Base-by-base conservation (phyloP, 345 rosid species). In the Eucalyptus pauciflora region DNA sequence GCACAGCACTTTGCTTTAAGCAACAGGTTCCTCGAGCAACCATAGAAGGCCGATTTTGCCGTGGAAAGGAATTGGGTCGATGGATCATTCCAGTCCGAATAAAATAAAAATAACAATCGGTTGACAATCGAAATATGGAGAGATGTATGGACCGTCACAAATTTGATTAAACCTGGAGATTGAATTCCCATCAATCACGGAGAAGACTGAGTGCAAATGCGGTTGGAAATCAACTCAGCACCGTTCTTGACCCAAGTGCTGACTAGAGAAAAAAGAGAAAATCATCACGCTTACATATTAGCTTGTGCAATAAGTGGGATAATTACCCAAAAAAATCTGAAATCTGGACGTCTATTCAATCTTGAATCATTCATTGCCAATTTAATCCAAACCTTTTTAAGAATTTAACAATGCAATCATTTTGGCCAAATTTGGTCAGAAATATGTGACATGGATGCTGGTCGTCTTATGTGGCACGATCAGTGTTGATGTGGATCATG, bases 401-500 rank as follows among this genome's bases (percentile, higher is more conserved):
- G 7, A 51, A 51, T 16, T 51, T 51, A 7, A 4, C 20, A 51
- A 51, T 51, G 54, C 3, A 51, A 7, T 3, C 54, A 51, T 16
- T 51, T 51, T 1, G 18, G 7, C 54, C 8, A 51, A 51, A 16
- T 51, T 51, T 51, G 20, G 8, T 51, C 3, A 8, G 20, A 51
- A 51, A 51, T 51, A 37, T 37, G 41, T 37, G 41, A 62, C 1
- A 2, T 13, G 14, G 8, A 3, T 27, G 33, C 8, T 29, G 16
- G 69, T 3, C 1, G 2, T 27, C 69, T 29, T 27, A 27, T 1
- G 7, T 29, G 8, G 7, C 8, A 13, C 7, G 16, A 3, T 6
- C 0, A 8, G n/a, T 6, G 1, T 13, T 27, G 7, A 60, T 5
- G 4, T 60, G 14, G 6, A 10, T 27, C 7, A 25, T 58, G 2